Evolutionary conservation across 2,329 filamentous ascomycete species (phyloP), one percentile per base, ranked within the genome.

Genomic region (Elsinoe necatrix): DNA sequence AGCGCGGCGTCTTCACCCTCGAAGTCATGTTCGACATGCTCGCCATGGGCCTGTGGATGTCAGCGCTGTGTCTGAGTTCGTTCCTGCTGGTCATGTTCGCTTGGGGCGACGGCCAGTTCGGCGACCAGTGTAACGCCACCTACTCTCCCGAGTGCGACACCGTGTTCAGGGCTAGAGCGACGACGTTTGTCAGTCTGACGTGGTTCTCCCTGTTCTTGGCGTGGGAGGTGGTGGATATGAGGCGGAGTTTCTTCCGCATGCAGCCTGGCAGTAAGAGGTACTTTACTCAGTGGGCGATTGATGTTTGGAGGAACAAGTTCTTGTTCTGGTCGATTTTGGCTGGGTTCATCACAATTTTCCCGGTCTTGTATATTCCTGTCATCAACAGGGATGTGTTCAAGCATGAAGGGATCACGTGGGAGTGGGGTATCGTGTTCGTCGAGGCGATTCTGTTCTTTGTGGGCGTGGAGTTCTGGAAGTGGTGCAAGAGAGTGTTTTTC

Each of bases 11-110:
- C 50, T 93, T 93, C 70, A 89, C 86, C 12, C 78, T 79, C 67
- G 85, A 93, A 72, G 80, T 93, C 62, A 78, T 91, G 48, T 72
- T 85, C 61, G 89, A 93, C 69, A 91, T 90, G 80, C 68, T 89
- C 11, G 82, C 90, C 16, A 91, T 92, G 66, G 89, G 89, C 23
- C 65, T 84, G 62, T 84, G 87, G 75, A 89, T 92, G 83, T 86
- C 86, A 1, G 79, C 77, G 1, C 82, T 88, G 60, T 67, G 81
- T 62, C 76, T 86, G 1, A 73, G 76, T 3, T 74, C 80, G 41
- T 88, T 88, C 69, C 73, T 79, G 1, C 73, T 87, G 8, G 80
- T 86, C 14, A 72, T 86, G 58, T 88, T 81, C 65, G 79, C 76
- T 20, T 80, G 78, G 60, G 81, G 82, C 27, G 75, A 78, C 60